These are phyloP conservation scores for Suillus subalutaceus DNA, from an alignment of 768 basidiomycete species.

Conservation along the genomic window DNA sequence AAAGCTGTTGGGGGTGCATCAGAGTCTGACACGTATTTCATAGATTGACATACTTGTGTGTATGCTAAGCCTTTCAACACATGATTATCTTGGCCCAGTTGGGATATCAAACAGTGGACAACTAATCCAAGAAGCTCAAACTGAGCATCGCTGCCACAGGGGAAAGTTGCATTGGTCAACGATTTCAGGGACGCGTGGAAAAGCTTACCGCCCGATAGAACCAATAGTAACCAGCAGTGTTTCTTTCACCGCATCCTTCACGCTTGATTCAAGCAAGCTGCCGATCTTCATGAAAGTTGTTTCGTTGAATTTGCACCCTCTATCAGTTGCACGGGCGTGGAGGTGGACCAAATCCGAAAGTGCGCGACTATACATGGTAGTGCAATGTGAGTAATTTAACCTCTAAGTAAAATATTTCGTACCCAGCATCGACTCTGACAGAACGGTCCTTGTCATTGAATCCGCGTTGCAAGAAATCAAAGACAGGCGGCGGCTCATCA, in stretches of 20 bases:
- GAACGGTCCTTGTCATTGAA: constrained; percentile 57
- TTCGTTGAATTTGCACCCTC: constrained; percentile 40
- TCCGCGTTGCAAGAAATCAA: constrained; percentile 48
- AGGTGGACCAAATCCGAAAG: constrained; percentile 50
- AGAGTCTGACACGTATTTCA: background rate
- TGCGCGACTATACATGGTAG: constrained; percentile 36
- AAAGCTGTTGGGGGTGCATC: constrained; percentile 47
- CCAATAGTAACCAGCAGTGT: constrained; percentile 66
- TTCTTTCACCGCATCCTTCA: constrained; percentile 56
- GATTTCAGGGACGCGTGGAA: background rate
- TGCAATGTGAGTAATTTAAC: constrained; percentile 16
- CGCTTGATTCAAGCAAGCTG: constrained; percentile 45
- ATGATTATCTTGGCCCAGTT: constrained; percentile 68
- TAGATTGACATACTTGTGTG: constrained; percentile 53
- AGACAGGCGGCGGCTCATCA: constrained; percentile 33
- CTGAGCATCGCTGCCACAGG: constrained; percentile 45
- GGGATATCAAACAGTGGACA: constrained; percentile 63
- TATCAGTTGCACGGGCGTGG: constrained; percentile 38
- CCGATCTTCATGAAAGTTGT: constrained; percentile 49
- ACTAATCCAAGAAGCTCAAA: constrained; percentile 58
- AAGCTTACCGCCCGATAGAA: constrained; percentile 46
- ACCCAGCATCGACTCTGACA: constrained; percentile 74
- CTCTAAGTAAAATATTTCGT: background rate
- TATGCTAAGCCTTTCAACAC: constrained; percentile 70
- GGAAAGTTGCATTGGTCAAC: constrained; percentile 9